Conservation (phyloP, 2,329 filamentous ascomycete genomes). For the Phialophora macrospora region DNA sequence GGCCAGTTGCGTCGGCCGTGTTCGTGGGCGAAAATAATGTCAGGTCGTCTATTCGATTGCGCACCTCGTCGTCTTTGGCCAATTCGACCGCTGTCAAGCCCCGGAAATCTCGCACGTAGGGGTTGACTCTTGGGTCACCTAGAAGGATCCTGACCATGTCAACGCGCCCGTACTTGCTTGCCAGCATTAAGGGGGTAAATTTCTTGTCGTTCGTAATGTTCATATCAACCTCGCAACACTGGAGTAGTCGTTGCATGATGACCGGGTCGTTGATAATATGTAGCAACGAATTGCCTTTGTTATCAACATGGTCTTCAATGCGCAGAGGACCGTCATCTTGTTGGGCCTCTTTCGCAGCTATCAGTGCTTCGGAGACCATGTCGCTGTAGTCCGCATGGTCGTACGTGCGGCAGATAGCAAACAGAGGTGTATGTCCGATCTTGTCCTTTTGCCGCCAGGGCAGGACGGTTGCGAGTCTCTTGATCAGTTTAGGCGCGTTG, state of each 20-base stretch:
- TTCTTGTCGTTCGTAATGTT: conserved; percentile 94
- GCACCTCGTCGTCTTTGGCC: conserved; percentile 95
- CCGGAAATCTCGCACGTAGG: conserved; percentile 79
- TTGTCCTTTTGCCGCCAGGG: conserved; percentile 92
- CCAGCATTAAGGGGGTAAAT: conserved; percentile 96
- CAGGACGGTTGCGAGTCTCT: conserved; percentile 73
- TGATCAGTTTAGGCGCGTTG: conserved; percentile 81
- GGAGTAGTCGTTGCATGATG: conserved; percentile 74
- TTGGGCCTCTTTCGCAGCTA: conserved; percentile 74
- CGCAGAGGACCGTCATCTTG: conserved; percentile 79
- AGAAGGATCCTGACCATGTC: conserved; percentile 91
- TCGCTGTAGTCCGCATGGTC: conserved; percentile 83
- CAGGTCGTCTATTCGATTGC: conserved; percentile 94
- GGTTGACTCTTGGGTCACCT: conserved; percentile 82
- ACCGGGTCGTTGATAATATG: conserved; percentile 90
- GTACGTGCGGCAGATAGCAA: conserved; percentile 92
- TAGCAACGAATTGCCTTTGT: conserved; percentile 91
- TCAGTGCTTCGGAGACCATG: conserved; percentile 85
- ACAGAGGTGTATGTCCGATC: conserved; percentile 96
- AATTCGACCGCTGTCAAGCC: conserved; percentile 94
- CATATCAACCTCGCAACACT: conserved; percentile 88
- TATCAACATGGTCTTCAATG: conserved; percentile 88
- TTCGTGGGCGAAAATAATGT: conserved; percentile 69
- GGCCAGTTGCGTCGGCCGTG: conserved; percentile 69
- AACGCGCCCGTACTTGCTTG: conserved; percentile 94